Conservation (phyloP, 208 protist genomes). For the Phytomonas serpens region DNA sequence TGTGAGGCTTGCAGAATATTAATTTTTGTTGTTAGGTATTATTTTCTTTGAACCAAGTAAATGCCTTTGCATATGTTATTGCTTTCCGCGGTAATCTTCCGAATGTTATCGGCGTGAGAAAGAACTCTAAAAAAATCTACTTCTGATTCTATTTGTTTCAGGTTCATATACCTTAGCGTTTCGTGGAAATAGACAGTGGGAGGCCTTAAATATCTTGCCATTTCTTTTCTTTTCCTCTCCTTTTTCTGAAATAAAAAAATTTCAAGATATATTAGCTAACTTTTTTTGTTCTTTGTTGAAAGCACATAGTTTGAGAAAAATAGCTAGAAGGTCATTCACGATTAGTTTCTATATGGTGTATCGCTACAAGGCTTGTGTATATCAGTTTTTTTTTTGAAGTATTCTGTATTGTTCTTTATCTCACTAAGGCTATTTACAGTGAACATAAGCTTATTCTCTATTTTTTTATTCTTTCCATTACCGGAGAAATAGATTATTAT, state of each 20-base stretch:
- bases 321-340: background rate
- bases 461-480: background rate
- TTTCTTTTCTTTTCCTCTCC: constrained; percentile 12
- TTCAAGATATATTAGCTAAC: constrained; percentile 2
- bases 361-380: constrained; percentile 4
- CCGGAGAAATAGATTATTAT: constrained; percentile 3
- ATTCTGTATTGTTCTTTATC: constrained; percentile 4
- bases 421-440: background rate
- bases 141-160: background rate
- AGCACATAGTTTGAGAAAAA: background rate
- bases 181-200: background rate
- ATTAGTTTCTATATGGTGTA: constrained; percentile 3
- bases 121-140: background rate
- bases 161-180: background rate
- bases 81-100: background rate
- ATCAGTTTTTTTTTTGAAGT: background rate
- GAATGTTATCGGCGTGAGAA: background rate
- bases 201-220: background rate
- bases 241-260: background rate
- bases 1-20: background rate
- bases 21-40: background rate
- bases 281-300: constrained; percentile 9
- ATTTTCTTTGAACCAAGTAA: background rate
- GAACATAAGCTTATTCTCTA: constrained; percentile 9
- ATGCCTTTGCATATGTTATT: background rate